Percentiles rank a stretch among this genome's conserved stretches.
Conservation (phyloP, 2,329 filamentous ascomycete genomes). For the Cryphonectria carpinicola region DNA sequence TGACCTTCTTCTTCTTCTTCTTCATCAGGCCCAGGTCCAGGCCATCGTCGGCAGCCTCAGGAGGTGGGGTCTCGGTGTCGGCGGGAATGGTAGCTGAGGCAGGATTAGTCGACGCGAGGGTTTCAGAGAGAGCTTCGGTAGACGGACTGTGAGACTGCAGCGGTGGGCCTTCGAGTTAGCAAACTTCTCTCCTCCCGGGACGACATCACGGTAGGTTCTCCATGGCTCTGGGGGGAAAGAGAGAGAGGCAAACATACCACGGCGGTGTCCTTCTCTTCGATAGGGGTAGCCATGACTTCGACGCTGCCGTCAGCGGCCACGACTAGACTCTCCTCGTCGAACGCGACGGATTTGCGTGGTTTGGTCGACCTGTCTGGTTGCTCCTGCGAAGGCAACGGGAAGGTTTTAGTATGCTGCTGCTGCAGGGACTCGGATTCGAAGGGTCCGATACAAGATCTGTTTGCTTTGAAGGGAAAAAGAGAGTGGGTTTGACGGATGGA, state of each 20-base stretch:
- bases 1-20: constrained; percentile 78
- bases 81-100: constrained; percentile 26
- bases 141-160: constrained; percentile 30
- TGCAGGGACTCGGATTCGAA: constrained; percentile 2
- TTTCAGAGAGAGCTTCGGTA: constrained; percentile 28
- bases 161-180: constrained; percentile 12
- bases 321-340: constrained; percentile 84
- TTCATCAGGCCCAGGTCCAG: constrained; percentile 63
- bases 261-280: constrained; percentile 79
- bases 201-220: neutral
- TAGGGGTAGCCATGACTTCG: constrained; percentile 71
- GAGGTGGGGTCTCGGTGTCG: constrained; percentile 51
- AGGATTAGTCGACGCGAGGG: constrained; percentile 30
- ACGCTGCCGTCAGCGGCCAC: constrained; percentile 90
- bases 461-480: constrained; percentile 9
- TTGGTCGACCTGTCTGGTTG: constrained; percentile 59
- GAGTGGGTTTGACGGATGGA: constrained; percentile 1
- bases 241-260: constrained; percentile 41
- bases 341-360: constrained; percentile 90
- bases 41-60: constrained; percentile 62
- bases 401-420: constrained; percentile 31
- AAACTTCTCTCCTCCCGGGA: neutral
- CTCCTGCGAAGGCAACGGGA: constrained; percentile 19
- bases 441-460: constrained; percentile 11
- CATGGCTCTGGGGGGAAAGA: too few relatives aligned